Base-by-base conservation (phyloP, 2,329 filamentous ascomycete species). In the Domatiomyces globalis region DNA sequence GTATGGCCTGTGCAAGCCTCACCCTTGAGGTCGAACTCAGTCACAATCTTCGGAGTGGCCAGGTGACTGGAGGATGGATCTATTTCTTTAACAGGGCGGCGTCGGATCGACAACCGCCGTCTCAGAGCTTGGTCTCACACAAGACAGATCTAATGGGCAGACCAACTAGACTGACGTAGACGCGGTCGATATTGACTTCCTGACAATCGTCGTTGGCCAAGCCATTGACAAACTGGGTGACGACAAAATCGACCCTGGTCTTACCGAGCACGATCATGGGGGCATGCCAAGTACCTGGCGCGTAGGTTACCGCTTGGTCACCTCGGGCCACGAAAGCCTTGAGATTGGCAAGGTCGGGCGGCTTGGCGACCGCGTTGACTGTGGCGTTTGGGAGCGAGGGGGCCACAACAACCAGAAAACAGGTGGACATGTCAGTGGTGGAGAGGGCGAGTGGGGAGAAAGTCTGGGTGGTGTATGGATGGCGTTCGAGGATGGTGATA, bases 391-490 rank as follows among this genome's bases (percentile, higher is more conserved):
- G 66, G 9, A 78, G 73, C 10, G 80, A 87, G 0, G 90, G 89
- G 17, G 90, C 90, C 18, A 96, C 90, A 57, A 96, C 79, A 55
- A 96, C 85, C 22, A 98, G 77, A 66, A 90, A 95, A 19, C 63
- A 55, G 0, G 68, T 64, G 18, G 66, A 63, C 12, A 60, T 58
- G 25, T 62, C 59, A 5, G 58, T 43, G 4, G 52, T 33, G 9
- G 53, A 45, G n/a, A 49, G 66, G 61, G 50, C 58, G 48, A 95
- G 71, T 0, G 92, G 92, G 44, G 86, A 77, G 67, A 98, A 96
- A 0, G 88, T 95, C 71, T 98, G 92, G 1, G 86, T 86, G 1
- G 92, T 96, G 68, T 82, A 96, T 0, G 92, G 90, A 67, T 98
- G 92, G 42, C 92, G 77, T 67, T 98, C 92, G 27, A 96, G 78